Evolutionary conservation across 345 rosid genomes (phyloP).

Genomic region (Populus nigra): DNA sequence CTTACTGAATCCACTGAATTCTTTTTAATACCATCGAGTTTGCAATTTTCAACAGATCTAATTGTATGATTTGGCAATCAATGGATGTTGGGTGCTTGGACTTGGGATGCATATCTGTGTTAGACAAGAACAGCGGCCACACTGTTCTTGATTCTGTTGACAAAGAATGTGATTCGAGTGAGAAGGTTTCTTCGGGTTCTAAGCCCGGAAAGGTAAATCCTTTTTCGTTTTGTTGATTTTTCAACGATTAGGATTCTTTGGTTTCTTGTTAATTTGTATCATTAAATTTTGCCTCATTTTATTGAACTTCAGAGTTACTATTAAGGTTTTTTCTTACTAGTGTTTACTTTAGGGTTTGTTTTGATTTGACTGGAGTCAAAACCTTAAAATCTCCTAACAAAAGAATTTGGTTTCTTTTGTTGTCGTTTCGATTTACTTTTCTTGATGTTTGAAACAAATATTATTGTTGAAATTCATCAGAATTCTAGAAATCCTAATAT

Average conservation of each 20-base stretch:
- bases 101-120: slow-evolving; percentile 48
- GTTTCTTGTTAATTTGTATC: neutral
- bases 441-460: neutral
- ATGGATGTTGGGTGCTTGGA: slow-evolving; percentile 81
- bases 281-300: neutral
- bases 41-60: neutral
- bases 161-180: slow-evolving; percentile 29
- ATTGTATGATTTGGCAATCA: slow-evolving; percentile 6
- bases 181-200: slow-evolving; percentile 30
- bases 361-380: neutral
- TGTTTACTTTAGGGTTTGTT: neutral
- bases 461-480: too few relatives aligned
- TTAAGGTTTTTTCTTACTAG: neutral
- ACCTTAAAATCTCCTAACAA: neutral
- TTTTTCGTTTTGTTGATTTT: neutral
- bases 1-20: neutral
- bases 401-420: neutral
- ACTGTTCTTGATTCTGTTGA: slow-evolving; percentile 17
- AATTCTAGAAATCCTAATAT: too few relatives aligned
- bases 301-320: too few relatives aligned
- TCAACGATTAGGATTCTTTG: neutral
- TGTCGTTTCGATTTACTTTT: neutral
- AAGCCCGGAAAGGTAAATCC: slow-evolving; percentile 49
- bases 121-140: slow-evolving; percentile 34
- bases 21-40: neutral